A percentile compares a stretch with the other conserved stretches of the same genome.
Evolutionary conservation across 345 rosid genomes (phyloP).

Genomic region (Ceriops decandra): DNA sequence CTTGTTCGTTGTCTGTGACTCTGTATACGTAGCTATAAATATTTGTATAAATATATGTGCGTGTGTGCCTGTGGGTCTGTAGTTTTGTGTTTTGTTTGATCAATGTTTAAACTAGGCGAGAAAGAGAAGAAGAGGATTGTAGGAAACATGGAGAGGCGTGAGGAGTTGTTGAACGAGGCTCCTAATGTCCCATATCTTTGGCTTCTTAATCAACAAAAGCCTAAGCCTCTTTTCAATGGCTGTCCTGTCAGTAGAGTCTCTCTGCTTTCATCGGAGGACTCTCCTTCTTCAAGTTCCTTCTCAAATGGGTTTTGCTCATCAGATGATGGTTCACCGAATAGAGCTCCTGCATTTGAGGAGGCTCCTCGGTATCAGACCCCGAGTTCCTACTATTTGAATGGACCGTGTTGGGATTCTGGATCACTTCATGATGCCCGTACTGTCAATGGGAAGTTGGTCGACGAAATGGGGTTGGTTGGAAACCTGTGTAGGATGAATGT

Average conservation of each 20-base stretch:
- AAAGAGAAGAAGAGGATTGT: slow-evolving; percentile 21
- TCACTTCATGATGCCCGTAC: slow-evolving; percentile 19
- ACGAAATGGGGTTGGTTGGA: slow-evolving; percentile 36
- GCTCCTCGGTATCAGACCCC: slow-evolving; percentile 13
- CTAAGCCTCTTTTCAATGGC: slow-evolving; percentile 12
- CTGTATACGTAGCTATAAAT: neutral
- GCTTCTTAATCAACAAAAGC: slow-evolving; percentile 22
- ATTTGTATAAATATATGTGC: neutral
- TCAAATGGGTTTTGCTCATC: slow-evolving; percentile 36
- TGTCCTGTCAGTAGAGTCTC: slow-evolving; percentile 20
- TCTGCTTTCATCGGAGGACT: slow-evolving; percentile 25
- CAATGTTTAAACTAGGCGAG: slow-evolving; percentile 35
- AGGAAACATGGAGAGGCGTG: slow-evolving; percentile 23
- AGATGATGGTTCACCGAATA: slow-evolving; percentile 26
- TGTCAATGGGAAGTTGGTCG: slow-evolving; percentile 13
- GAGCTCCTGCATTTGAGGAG: slow-evolving; percentile 16
- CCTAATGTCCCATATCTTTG: slow-evolving; percentile 23
- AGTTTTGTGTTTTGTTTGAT: neutral
- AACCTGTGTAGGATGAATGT: slow-evolving; percentile 42
- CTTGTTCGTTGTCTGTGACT: neutral
- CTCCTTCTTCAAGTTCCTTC: slow-evolving; percentile 33
- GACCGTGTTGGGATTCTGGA: slow-evolving; percentile 29
- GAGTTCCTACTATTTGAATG: slow-evolving; percentile 23
- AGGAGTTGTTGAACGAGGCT: slow-evolving; percentile 25
- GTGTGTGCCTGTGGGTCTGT: neutral